Base-by-base conservation (phyloP, 768 basidiomycete species). In the Gloeostereum incarnatum region DNA sequence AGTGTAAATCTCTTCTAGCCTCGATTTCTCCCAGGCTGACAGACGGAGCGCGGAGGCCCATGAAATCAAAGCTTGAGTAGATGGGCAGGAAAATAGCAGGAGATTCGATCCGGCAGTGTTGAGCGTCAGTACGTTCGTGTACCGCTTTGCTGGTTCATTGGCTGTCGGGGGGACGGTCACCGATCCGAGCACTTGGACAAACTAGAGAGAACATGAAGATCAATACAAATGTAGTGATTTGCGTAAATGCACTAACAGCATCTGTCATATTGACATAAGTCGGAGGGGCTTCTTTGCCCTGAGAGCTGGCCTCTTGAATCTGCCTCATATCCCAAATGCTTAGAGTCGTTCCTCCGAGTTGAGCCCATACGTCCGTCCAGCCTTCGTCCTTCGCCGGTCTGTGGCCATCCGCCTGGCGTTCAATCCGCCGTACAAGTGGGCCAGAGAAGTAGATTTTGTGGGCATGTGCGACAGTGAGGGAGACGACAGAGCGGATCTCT, bases 1-100 rank as follows among this genome's bases (percentile, higher is more conserved):
- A 0, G 96, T 97, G 56, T 98, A 98, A 43, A 99, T 91, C 63
- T 99, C 94, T 58, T 96, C 90, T 11, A 97, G 69, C 30, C 91
- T 78, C 1, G 88, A 82, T 53, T 93, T 91, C 61, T 99, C 96
- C 91, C 92, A 99, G 36, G 85, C 73, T 7, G 84, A 79, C 4
- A 99, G 70, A 13, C 96, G 81, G 25, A 98, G 68, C 4, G 91
- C 90, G 17, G 89, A 81, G 5, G 88, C 80, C 94, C 94, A 98
- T n/a, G 82, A 78, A 22, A 84, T 68, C 38, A 93, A 68, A 11
- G 79, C 72, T 31, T 65, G 55, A 20, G 78, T 73, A 16, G 70
- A 71, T 13, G 83, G 82, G 53, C 90, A 93, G 6, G 90, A 85
- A 62, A 97, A 94, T 3, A 94, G 60, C 22, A 92, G 63, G 31